Evolutionary conservation across 345 rosid species (phyloP).

Genomic region (Murraya paniculata): DNA sequence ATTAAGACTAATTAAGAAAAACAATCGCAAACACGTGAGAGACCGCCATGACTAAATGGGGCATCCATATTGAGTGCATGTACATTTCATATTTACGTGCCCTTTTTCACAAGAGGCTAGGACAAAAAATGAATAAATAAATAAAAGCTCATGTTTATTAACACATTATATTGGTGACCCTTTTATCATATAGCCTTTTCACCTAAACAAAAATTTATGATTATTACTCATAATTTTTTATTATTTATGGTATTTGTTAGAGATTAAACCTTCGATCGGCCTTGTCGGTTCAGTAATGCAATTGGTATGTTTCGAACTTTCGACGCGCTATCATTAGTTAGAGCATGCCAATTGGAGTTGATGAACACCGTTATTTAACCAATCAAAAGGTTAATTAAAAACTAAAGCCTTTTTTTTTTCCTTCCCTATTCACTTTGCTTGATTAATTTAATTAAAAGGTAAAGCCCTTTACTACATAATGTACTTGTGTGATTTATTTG

Average conservation of each 20-base stretch:
- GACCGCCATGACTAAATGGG: neutral
- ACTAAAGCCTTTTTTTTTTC: neutral
- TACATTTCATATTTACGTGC: neutral
- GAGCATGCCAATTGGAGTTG: conserved; percentile 6
- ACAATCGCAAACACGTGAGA: neutral
- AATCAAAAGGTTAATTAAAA: neutral
- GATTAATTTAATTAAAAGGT: neutral
- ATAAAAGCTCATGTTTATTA: too few species aligned
- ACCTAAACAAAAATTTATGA: neutral
- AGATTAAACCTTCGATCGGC: neutral
- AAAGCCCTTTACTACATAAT: neutral
- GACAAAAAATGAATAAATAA: too few species aligned
- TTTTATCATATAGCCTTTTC: neutral
- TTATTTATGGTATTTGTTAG: neutral
- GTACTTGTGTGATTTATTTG: too few species aligned
- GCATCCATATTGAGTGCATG: neutral
- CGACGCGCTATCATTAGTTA: neutral
- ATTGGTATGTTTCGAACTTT: neutral
- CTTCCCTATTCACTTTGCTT: neutral
- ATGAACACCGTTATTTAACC: neutral
- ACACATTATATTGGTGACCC: neutral
- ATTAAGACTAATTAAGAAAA: neutral
- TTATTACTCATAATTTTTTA: neutral
- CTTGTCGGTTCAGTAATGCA: neutral
- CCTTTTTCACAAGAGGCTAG: neutral